phyloP scores from a whole-genome alignment of 441 rosid genomes.

The Erodium moschatum region DNA sequence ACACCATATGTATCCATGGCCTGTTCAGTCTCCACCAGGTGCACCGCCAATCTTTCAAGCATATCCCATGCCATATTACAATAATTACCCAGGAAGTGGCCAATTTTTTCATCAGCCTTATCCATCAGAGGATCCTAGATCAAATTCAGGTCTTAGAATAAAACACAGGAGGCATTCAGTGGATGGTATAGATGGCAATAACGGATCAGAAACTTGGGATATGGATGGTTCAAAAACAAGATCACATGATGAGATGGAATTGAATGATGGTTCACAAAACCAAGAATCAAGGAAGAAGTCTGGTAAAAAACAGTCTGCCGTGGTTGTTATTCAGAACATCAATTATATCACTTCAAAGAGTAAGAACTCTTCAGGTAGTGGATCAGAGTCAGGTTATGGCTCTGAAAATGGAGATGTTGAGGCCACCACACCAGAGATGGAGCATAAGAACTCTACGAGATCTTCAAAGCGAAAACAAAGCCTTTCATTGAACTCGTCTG shows the following conservation, averaged over 20 bases:
- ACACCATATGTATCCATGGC: slow-evolving; percentile 68
- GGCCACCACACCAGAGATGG: slow-evolving; percentile 21
- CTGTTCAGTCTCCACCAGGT: slow-evolving; percentile 81
- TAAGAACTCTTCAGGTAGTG: slow-evolving; percentile 51
- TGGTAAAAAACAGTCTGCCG: slow-evolving; percentile 56
- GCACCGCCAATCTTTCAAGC: slow-evolving; percentile 70
- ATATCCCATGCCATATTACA: slow-evolving; percentile 72
- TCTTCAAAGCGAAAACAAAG: slow-evolving; percentile 33
- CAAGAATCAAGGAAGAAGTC: slow-evolving; percentile 31
- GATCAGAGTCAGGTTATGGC: slow-evolving; percentile 44
- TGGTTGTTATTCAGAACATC: slow-evolving; percentile 74
- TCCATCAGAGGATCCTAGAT: slow-evolving; percentile 55
- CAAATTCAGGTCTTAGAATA: slow-evolving; percentile 43
- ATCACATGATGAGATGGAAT: slow-evolving; percentile 38
- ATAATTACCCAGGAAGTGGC: slow-evolving; percentile 51
- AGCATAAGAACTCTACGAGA: slow-evolving; percentile 27
- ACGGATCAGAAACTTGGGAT: slow-evolving; percentile 42
- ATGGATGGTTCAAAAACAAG: slow-evolving; percentile 31
- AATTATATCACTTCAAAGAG: slow-evolving; percentile 68
- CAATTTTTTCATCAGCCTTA: slow-evolving; percentile 56
- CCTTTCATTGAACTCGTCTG: slow-evolving; percentile 22
- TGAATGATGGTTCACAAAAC: slow-evolving; percentile 29
- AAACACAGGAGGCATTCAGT: slow-evolving; percentile 51
- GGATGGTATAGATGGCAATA: slow-evolving; percentile 38
- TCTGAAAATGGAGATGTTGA: slow-evolving; percentile 33